Base-by-base conservation (phyloP, 345 rosid species). In the Hibiscus mutabilis region DNA sequence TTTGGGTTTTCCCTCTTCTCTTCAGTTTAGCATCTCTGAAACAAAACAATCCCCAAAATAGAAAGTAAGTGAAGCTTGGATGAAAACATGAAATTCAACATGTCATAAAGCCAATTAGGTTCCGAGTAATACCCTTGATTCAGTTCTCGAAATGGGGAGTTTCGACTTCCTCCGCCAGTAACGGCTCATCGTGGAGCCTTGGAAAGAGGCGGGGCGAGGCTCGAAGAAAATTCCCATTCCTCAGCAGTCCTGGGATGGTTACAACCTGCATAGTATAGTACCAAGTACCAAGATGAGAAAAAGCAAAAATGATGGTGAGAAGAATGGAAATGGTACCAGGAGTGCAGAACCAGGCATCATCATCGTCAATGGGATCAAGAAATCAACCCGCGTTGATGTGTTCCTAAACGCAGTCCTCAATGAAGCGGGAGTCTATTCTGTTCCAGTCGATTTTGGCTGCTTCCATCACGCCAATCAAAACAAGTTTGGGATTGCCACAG, bases 391-490 rank as follows among this genome's bases (percentile, higher is more conserved):
- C 99, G 51, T 79, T 78, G 25, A 95, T 80, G 83, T 85, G 86
- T 84, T 95, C 99, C 68, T 95, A 95, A 31, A 84, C 76, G 4
- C 68, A 74, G 62, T 92, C 97, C 77, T 89, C 92, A 0, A 80
- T 87, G 77, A 83, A 95, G 61, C 84, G 82, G 27, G 91, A 95
- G 14, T 92, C 91, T 25, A 92, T 69, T 71, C 82, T 85, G 73
- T 86, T 90, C 99, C 99, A 95, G 44, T 95, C 99, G 60, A 95
- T 95, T 53, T 89, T 87, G 1, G 96, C 61, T 22, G 61, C 31
- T 57, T 57, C 61, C 61, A 57, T 57, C 2, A 62, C 33, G 56
- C 56, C 21, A 51, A 51, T 18, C 19, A 51, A 51, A 16, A 51
- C 19, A 51, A 40, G 59, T 15, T 40, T 3, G 52, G 82, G 8